Base-by-base conservation (phyloP, 2,329 filamentous ascomycete genomes). In the Aspergillus unguis region DNA sequence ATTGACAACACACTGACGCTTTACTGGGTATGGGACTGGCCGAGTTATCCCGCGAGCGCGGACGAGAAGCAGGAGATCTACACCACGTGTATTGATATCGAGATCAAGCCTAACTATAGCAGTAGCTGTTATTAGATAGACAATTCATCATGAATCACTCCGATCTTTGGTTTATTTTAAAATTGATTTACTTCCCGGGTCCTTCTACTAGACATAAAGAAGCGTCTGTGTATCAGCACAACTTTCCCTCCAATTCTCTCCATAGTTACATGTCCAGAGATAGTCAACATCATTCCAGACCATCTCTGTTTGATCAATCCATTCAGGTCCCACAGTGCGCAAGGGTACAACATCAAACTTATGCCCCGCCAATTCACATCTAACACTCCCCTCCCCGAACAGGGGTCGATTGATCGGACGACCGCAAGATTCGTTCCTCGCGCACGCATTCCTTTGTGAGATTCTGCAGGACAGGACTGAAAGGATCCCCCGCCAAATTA, bases 11-110 rank as follows among this genome's bases (percentile, higher is more conserved):
- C 26, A 9, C 31, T 45, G 7, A 31, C 43, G 4, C 23, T 45
- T 25, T 45, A 45, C 23, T 45, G 43, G 43, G 43, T 45, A 10
- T 45, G 43, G 43, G 43, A 45, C 17, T 45, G 31, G 43, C 43
- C 43, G 26, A 33, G 10, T 7, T 31, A 45, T 29, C 43, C 28
- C 7, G 43, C n/a, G 26, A 23, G 28, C 2, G 17, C 3, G 28
- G 31, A 45, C n/a, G 43, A 45, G 31, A 45, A 45, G 31, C 43
- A 45, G 8, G 43, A 45, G 11, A 45, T 35, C 17, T 41, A 41
- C 25, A 41, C 37, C 25, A 41, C 37, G 7, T 41, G 37, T 25
- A 41, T 41, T 25, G 2, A 41, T 26, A 41, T 41, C n/a, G 23
- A 41, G 37, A 41, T 41, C 17, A 41, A 27, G 23, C 17, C 17